Percentiles rank a stretch among this genome's conserved stretches.
These are phyloP conservation scores for Cordia subcordata DNA, from an alignment of 257 asterid genomes.

Conservation along the genomic window DNA sequence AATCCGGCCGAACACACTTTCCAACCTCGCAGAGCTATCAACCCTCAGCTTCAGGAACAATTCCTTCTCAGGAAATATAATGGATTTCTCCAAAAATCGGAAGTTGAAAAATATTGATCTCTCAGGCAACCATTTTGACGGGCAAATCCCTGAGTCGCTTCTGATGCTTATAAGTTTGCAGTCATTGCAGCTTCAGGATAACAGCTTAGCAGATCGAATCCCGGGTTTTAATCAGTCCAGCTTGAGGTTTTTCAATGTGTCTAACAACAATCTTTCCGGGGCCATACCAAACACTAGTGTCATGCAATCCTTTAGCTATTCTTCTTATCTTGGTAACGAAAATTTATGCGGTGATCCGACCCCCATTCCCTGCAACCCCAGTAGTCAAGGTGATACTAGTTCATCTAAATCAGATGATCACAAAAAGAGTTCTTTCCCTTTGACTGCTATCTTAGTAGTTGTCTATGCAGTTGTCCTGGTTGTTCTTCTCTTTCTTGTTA, in stretches of 20 bases:
- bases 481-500: slow-evolving; percentile 36
- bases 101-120: slow-evolving; percentile 43
- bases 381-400: not conserved
- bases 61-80: slow-evolving; percentile 39
- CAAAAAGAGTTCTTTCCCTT: not conserved
- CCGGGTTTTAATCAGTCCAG: slow-evolving; percentile 43
- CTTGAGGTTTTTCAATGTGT: slow-evolving; percentile 46
- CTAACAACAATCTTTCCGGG: slow-evolving; percentile 54
- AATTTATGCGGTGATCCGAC: slow-evolving; percentile 30
- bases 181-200: slow-evolving; percentile 56
- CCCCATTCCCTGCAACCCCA: slow-evolving; percentile 12
- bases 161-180: slow-evolving; percentile 29
- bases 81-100: slow-evolving; percentile 40
- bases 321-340: slow-evolving; percentile 36
- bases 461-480: slow-evolving; percentile 24
- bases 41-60: slow-evolving; percentile 58
- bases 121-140: slow-evolving; percentile 44
- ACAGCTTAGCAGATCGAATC: slow-evolving; percentile 44
- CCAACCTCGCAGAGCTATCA: slow-evolving; percentile 43
- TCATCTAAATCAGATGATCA: slow-evolving; percentile 3
- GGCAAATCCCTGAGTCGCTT: slow-evolving; percentile 46
- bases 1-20: slow-evolving; percentile 34
- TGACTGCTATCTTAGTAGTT: slow-evolving; percentile 14
- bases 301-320: slow-evolving; percentile 27
- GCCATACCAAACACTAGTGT: slow-evolving; percentile 42